Evolutionary conservation across 208 protist species (phyloP), one percentile per base, ranked within the genome.

Genomic region (Leishmania gerbilli): DNA sequence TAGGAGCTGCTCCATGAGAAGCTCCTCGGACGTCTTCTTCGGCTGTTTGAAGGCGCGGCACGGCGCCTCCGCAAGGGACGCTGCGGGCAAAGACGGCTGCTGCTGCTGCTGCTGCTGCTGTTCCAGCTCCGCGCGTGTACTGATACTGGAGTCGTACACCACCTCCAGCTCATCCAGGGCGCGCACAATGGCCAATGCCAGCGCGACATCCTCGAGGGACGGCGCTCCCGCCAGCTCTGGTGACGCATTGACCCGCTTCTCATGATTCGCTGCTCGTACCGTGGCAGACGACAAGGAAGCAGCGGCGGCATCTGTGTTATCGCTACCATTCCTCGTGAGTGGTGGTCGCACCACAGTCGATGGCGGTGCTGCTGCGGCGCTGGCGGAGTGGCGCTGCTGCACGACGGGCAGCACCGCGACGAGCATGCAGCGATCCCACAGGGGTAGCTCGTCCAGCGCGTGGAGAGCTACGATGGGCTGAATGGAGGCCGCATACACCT

Each of bases 141-240:
- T 85, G 9, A 81, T 7, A 27, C 88, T 87, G 42, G 84, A 83
- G n/a, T 87, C 80, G 81, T 91, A 94, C 21, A 89, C 90, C 6
- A 72, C 83, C 82, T 97, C 91, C 47, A 97, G 86, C 42, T 97
- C 91, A 68, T 91, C 88, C 56, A 97, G 78, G 27, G 79, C 86
- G 19, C 60, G 77, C 7, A 93, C 81, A 69, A 97, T 92, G 34
- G 78, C 72, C 60, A 91, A 47, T 13, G 84, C 87, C 6, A 92
- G 64, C 19, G 76, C 58, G 21, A 92, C 24, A 40, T 92, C 84
- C 47, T 87, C 81, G 5, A 74, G 21, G n/a, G 71, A 58, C 34
- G 75, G 55, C 0, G 13, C 55, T 1, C 2, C 69, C 45, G 60
- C 34, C 42, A 34, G 37, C 53, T 17, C 51, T 19, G 47, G 21